phyloP scores from a whole-genome alignment of 768 basidiomycete genomes.

The Lyophyllum semitale region DNA sequence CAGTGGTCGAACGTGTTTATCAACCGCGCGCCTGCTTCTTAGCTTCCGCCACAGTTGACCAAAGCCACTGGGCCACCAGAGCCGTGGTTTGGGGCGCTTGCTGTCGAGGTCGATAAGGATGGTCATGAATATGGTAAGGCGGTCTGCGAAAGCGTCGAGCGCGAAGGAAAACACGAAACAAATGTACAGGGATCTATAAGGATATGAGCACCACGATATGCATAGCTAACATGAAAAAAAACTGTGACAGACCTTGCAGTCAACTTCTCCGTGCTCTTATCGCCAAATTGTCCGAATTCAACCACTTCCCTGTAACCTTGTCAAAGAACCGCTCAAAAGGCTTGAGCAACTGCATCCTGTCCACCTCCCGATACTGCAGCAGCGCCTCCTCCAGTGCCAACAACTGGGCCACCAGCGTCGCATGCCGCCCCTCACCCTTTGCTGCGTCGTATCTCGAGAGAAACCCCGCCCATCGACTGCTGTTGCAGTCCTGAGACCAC shows the following conservation, averaged over 20 bases:
- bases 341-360: slow-evolving; percentile 36
- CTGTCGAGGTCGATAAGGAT: slow-evolving; percentile 34
- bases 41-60: slow-evolving; percentile 38
- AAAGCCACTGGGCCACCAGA: slow-evolving; percentile 47
- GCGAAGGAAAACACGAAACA: slow-evolving; percentile 48
- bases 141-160: slow-evolving; percentile 41
- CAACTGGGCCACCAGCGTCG: slow-evolving; percentile 24
- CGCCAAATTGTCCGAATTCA: slow-evolving; percentile 17
- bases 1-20: slow-evolving; percentile 27
- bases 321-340: slow-evolving; percentile 47
- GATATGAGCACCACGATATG: too few relatives aligned
- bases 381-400: slow-evolving; percentile 27
- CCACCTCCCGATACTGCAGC: slow-evolving; percentile 33
- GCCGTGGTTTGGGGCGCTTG: slow-evolving; percentile 33
- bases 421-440: slow-evolving; percentile 26
- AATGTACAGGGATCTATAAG: slow-evolving; percentile 42
- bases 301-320: slow-evolving; percentile 29
- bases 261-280: slow-evolving; percentile 33
- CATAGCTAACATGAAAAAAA: too few relatives aligned
- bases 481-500: slow-evolving; percentile 41
- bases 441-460: slow-evolving; percentile 24
- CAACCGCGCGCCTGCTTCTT: slow-evolving; percentile 26
- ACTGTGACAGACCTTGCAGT: slow-evolving; percentile 41
- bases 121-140: slow-evolving; percentile 31
- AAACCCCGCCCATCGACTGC: slow-evolving; percentile 35